Conservation (phyloP, 164 flowering plant species). For the Warburgia ugandensis region DNA sequence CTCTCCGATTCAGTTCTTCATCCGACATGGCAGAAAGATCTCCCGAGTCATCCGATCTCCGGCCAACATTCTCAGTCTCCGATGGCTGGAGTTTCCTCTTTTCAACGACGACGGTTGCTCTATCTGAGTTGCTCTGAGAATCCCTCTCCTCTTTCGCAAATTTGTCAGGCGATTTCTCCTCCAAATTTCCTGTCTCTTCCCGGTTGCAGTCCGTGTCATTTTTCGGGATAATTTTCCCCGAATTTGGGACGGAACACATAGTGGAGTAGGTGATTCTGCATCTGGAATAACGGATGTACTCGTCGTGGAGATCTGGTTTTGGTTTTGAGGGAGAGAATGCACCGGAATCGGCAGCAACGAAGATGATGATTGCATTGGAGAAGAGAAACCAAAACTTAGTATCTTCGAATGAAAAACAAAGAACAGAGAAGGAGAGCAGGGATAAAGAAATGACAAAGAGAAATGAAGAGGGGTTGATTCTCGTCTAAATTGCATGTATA, state of each 20-base stretch:
- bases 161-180: not conserved
- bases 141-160: not conserved
- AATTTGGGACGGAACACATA: not conserved
- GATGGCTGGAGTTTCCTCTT: constrained; percentile 6
- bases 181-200: constrained; percentile 2
- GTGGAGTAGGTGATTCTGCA: constrained; percentile 1
- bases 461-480: constrained; percentile 19
- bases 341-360: constrained; percentile 45
- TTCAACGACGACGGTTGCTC: constrained; percentile 3
- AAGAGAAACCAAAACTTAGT: constrained; percentile 59
- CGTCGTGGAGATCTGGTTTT: constrained; percentile 23
- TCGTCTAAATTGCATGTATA: too few species aligned
- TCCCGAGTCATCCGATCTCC: constrained; percentile 10
- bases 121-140: constrained; percentile 18
- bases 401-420: constrained; percentile 16
- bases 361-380: constrained; percentile 54
- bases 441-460: constrained; percentile 31
- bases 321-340: constrained; percentile 33
- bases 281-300: constrained; percentile 9
- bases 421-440: constrained; percentile 10
- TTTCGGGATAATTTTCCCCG: not conserved
- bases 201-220: not conserved
- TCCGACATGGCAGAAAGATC: constrained; percentile 33
- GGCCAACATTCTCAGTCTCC: constrained; percentile 11
- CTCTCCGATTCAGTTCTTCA: constrained; percentile 53